phyloP scores from a whole-genome alignment of 139 green algal species.

The Diplosphaera chodatii region DNA sequence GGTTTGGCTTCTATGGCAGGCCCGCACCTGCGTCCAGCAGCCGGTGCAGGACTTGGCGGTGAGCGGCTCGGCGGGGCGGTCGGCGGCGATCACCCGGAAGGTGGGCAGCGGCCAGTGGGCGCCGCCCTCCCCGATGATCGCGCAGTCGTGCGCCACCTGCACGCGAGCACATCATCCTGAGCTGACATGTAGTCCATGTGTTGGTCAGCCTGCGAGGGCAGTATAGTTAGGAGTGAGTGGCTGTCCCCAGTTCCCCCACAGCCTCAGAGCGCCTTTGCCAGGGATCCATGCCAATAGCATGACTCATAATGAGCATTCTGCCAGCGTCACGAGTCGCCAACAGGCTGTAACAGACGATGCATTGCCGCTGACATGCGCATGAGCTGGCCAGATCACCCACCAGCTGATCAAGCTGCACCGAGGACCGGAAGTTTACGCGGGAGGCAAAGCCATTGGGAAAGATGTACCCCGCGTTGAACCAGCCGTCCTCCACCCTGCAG shows the following conservation, averaged over 20 bases:
- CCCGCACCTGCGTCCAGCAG: constrained; percentile 81
- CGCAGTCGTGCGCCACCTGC: constrained; percentile 73
- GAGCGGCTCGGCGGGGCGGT: constrained; percentile 78
- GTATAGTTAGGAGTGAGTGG: too few species aligned
- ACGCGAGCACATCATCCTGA: too few species aligned
- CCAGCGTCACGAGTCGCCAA: too few species aligned
- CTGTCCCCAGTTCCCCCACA: too few species aligned
- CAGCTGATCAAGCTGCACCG: not conserved
- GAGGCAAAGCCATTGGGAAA: constrained; percentile 82
- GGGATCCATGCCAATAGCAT: too few species aligned
- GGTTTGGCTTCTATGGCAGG: too few species aligned
- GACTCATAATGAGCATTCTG: too few species aligned
- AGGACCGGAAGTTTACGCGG: constrained; percentile 65
- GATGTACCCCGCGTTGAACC: constrained; percentile 90
- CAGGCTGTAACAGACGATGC: too few species aligned
- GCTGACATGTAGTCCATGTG: too few species aligned
- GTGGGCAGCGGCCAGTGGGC: constrained; percentile 69
- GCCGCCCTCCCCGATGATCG: constrained; percentile 65
- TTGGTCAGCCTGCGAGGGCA: too few species aligned
- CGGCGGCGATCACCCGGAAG: constrained; percentile 64
- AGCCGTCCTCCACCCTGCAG: constrained; percentile 45
- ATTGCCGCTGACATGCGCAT: too few species aligned
- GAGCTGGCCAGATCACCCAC: not conserved
- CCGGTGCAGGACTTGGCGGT: constrained; percentile 78
- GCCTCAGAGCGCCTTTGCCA: too few species aligned